Evolutionary conservation across 306 rosid species (phyloP).

Genomic region (Begonia loranthoides): DNA sequence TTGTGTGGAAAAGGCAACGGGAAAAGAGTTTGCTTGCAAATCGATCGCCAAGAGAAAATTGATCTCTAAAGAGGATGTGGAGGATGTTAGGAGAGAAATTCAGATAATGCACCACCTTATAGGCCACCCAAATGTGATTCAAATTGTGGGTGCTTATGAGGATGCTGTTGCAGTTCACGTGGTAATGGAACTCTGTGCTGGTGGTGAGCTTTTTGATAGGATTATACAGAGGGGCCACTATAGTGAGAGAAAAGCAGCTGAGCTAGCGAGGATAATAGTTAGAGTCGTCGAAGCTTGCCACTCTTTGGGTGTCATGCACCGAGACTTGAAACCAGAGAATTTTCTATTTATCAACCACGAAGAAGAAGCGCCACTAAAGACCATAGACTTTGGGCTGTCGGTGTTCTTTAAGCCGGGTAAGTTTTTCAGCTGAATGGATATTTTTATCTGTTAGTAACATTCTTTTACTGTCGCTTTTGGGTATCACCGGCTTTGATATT

Average conservation of each 20-base stretch:
- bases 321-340: slow-evolving; percentile 92
- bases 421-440: background rate
- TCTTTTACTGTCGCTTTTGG: too few species aligned
- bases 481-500: too few species aligned
- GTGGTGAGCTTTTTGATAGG: slow-evolving; percentile 87
- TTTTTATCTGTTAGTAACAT: too few species aligned
- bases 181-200: slow-evolving; percentile 84
- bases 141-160: slow-evolving; percentile 62
- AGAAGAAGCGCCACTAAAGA: slow-evolving; percentile 71
- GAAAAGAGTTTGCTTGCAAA: slow-evolving; percentile 65
- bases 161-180: slow-evolving; percentile 86
- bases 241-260: slow-evolving; percentile 70
- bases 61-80: slow-evolving; percentile 76
- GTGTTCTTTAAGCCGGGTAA: slow-evolving; percentile 86
- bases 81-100: slow-evolving; percentile 89
- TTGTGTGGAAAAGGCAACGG: slow-evolving; percentile 46
- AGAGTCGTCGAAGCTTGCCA: slow-evolving; percentile 73
- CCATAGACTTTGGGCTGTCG: slow-evolving; percentile 91
- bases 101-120: slow-evolving; percentile 92
- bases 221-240: slow-evolving; percentile 89
- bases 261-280: slow-evolving; percentile 63
- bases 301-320: slow-evolving; percentile 91
- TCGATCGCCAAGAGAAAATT: slow-evolving; percentile 75
- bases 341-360: slow-evolving; percentile 54
- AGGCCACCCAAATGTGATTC: slow-evolving; percentile 82